Base-by-base conservation (phyloP, 805 yeast genomes). In the Lipomyces kockii region DNA sequence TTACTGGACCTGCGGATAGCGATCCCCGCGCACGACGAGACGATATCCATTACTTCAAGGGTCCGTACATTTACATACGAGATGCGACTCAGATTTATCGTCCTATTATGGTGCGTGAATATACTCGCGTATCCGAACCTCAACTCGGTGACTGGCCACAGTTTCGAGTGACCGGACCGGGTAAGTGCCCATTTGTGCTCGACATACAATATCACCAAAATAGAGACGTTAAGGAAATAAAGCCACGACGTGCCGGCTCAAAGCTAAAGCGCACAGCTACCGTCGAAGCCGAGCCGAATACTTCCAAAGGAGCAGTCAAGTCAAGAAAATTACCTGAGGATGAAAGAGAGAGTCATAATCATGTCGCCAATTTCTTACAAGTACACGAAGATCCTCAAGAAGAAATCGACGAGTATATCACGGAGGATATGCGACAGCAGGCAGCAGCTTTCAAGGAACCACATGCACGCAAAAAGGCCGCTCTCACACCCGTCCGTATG, bases 11-110 rank as follows among this genome's bases (percentile, higher is more conserved):
- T 0, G 85, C 89, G 49, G 98, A 93, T 77, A 85, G 97, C 71
- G 97, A 93, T 76, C 95, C 96, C 12, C 84, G 83, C 69, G 95
- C 96, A 1, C 87, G 84, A 71, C 82, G 97, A 65, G 97, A 91
- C 73, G 97, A 94, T 76, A 85, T 89, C 74, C 88, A 89, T 75
- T 90, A 90, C 76, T 91, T 95, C 77, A 87, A 87, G 61, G 87
- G 88, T 51, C 86, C 88, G 6, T 92, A 88, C 78, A 80, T 92
- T 34, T 87, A 89, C 71, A 88, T 92, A 51, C 94, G 89, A 79
- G 99, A 95, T 75, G 81, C 90, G 32, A 84, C 87, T 70, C 93
- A 90, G 73, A 84, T 84, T 29, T 88, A 89, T 69, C 85, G 97
- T 64, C 97, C 98, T 0, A 85, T 92, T 5, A 87, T 93, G 11